A percentile compares a stretch with the other conserved stretches of the same genome.
These are phyloP conservation scores for Penicillium malachiteum DNA, from an alignment of 495 filamentous ascomycete species.

Conservation along the genomic window DNA sequence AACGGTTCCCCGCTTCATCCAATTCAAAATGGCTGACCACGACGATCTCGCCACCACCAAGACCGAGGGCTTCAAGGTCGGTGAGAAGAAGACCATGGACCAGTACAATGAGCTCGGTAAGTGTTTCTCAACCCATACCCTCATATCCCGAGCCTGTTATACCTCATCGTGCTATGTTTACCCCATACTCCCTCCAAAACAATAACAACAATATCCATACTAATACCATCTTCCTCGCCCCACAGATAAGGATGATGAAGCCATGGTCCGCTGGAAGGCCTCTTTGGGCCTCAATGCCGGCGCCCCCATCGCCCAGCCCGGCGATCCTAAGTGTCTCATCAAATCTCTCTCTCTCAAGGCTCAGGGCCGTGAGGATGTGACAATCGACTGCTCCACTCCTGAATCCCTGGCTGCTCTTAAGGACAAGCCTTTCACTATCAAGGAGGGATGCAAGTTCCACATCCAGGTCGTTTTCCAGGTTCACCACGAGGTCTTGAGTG, in stretches of 20 bases:
- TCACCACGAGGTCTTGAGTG: slow-evolving; percentile 90
- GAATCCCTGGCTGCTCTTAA: slow-evolving; percentile 71
- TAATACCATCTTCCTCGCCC: slow-evolving; percentile 8
- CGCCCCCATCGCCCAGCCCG: slow-evolving; percentile 64
- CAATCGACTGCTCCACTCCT: slow-evolving; percentile 71
- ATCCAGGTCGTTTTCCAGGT: slow-evolving; percentile 94
- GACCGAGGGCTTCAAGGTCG: slow-evolving; percentile 95
- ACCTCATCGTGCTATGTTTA: background rate
- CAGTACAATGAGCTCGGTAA: slow-evolving; percentile 90
- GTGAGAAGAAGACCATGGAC: slow-evolving; percentile 94
- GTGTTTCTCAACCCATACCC: slow-evolving; percentile 25
- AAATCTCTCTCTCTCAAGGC: slow-evolving; percentile 81
- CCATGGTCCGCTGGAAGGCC: slow-evolving; percentile 94
- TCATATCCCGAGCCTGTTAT: too few species aligned
- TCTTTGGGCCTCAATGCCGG: slow-evolving; percentile 79
- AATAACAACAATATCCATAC: background rate
- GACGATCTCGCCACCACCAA: slow-evolving; percentile 83
- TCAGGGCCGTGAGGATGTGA: slow-evolving; percentile 73
- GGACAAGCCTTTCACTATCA: slow-evolving; percentile 90
- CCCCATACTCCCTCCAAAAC: background rate
- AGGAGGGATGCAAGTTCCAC: slow-evolving; percentile 89
- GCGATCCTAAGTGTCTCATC: slow-evolving; percentile 85
- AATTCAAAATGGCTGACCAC: slow-evolving; percentile 64
- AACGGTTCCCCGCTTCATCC: slow-evolving; percentile 9
- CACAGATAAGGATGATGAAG: slow-evolving; percentile 74